Base-by-base conservation (phyloP, 306 rosid species). In the Amphicarpaea edgeworthii region DNA sequence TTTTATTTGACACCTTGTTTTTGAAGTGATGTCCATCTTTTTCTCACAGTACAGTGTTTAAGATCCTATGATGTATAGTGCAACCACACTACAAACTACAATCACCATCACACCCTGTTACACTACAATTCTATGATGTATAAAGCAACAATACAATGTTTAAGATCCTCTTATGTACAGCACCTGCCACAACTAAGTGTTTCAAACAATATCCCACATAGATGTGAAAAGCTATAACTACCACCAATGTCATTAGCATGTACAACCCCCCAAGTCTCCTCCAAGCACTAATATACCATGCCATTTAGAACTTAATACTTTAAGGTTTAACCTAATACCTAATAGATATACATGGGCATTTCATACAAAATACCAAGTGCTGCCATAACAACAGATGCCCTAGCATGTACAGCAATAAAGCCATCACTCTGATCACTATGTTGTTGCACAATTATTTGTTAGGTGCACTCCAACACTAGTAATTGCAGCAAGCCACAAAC, bases 141-240 rank as follows among this genome's bases (percentile, higher is more conserved):
- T 45, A 12, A 3, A 14, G 6, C 16, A n/a, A 34, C 40, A 46
- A 12, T 11, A 43, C 51, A 46, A 4, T 49, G 10, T 6, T 49
- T 21, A 3, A 5, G 34, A 66, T 54, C 73, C 65, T 21, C 10
- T 30, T 7, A 54, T 42, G 28, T 37, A 58, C 5, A 20, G 59
- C 60, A 59, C 3, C 57, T 19, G 55, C 30, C 42, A 38, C n/a
- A 64, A 21, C 12, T 37, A 2, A 37, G 21, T 5, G 42, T 55
- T 55, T 7, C 60, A 68, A 43, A 42, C 74, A 41, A 68, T 46
- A 11, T 42, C 11, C 49, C 65, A n/a, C 47, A 5, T 1, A 16
- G 12, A 21, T 24, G 37, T 57, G 47, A 61, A 68, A 57, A 32
- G 26, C 61, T 23, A 78, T 40, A 10, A n/a, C 64, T 30, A 60